These are phyloP conservation scores for Physcomitrellopsis africana DNA, from an alignment of 225 moss, liverwort and hornwort genomes.

Conservation along the genomic window DNA sequence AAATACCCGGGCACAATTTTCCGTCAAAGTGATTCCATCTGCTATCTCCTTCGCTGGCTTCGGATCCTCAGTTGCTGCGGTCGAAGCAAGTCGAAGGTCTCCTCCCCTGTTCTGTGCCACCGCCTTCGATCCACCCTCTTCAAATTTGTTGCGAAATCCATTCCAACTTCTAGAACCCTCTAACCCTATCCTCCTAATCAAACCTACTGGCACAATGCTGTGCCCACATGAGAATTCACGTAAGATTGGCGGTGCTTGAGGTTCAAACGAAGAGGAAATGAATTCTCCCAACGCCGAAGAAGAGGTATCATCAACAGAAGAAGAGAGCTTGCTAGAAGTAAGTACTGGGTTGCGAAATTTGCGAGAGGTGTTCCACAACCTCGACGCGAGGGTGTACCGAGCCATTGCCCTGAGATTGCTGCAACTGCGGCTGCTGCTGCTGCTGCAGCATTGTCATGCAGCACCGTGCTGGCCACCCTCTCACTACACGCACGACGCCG, in stretches of 20 bases:
- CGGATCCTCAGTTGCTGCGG: slow-evolving; percentile 34
- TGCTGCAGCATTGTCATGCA: no score
- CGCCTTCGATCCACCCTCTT: slow-evolving; percentile 16
- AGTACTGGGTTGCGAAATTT: neutral
- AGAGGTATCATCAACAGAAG: neutral
- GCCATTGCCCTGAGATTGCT: slow-evolving; percentile 3
- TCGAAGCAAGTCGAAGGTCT: slow-evolving; percentile 38
- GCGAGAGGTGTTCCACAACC: neutral
- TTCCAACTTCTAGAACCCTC: neutral
- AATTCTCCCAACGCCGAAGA: neutral
- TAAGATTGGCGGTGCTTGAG: no score
- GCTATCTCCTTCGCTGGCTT: slow-evolving; percentile 39
- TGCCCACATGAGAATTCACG: no score
- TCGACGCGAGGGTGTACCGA: neutral
- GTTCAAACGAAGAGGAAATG: neutral
- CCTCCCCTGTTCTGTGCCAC: slow-evolving; percentile 18
- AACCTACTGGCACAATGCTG: neutral
- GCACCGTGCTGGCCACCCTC: no score
- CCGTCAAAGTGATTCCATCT: slow-evolving; percentile 54
- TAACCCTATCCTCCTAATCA: neutral
- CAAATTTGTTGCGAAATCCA: neutral
- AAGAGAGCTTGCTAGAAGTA: neutral
- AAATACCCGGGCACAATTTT: slow-evolving; percentile 54
- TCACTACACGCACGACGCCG: neutral
- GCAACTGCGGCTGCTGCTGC: neutral